Base-by-base conservation (phyloP, 768 basidiomycete genomes). In the Gloeostereum incarnatum region DNA sequence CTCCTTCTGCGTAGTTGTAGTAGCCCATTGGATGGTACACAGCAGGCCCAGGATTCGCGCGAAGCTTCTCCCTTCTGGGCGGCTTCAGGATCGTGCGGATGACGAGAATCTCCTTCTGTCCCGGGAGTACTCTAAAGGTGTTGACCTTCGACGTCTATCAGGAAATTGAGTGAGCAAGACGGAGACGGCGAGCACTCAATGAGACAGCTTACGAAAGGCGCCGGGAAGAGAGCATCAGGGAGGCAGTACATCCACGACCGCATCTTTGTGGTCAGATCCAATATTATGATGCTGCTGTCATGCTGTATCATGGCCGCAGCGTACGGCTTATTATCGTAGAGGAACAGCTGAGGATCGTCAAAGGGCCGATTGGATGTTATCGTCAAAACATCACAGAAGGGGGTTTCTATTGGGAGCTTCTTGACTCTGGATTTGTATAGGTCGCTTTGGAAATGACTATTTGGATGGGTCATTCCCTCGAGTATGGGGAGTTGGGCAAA, bases 81-180 rank as follows among this genome's bases (percentile, higher is more conserved):
- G 48, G 45, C 25, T 51, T 48, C 27, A 48, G 51, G 33, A 69
- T 45, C 3, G 60, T 57, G 24, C 78, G 73, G 32, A 76, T 60
- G 37, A 76, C 59, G 16, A 80, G 56, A 9, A 80, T 53, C 37
- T 73, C 62, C 6, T 59, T 55, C 49, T 79, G 76, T 10, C 58
- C 54, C 2, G 75, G 74, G 24, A 77, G 50, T 18, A 70, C 61
- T 21, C 73, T 68, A 35, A 75, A 54, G n/a, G 65, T 69, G 39
- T 62, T 65, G 42, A 81, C n/a, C n/a, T 71, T 17, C 58, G 56
- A 47, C 75, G 69, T 19, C 57, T 54, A 74, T 75, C 17, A 17
- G 47, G 35, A 14, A 20, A 24, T 18, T 8, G 14, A 18, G 29
- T n/a, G 18, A 31, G 3, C 16, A 35, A 9, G 20, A 18, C 5